Conservation (phyloP, 2,329 filamentous ascomycete species). For the Delphinella strobiligena region DNA sequence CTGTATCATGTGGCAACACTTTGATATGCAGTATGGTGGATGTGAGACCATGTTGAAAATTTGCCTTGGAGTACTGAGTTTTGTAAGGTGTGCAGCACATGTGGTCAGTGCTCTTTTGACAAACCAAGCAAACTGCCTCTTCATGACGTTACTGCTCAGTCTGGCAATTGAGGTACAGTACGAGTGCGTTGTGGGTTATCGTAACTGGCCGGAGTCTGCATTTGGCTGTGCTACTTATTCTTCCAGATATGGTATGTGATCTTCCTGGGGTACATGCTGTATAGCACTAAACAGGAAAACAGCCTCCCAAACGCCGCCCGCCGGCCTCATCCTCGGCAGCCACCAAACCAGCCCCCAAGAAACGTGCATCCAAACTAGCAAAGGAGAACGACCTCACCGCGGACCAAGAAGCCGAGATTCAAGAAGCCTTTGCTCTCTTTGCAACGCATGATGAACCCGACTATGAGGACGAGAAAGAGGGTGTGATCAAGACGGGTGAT, state of each 20-base stretch:
- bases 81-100: not conserved
- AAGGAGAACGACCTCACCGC: constrained; percentile 80
- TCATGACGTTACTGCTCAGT: not conserved
- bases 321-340: constrained; percentile 10
- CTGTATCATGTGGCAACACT: not conserved
- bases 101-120: constrained; percentile 2
- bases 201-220: not conserved
- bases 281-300: not conserved
- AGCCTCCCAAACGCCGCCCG: constrained; percentile 12
- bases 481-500: constrained; percentile 30
- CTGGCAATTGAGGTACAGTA: not conserved
- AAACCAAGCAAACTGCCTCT: not conserved
- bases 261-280: not conserved
- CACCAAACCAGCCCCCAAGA: constrained; percentile 22
- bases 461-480: constrained; percentile 54
- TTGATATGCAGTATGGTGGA: not conserved
- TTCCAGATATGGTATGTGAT: not conserved
- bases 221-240: not conserved
- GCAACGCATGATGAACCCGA: constrained; percentile 23
- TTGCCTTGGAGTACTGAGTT: constrained; percentile 1
- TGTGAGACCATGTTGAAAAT: not conserved
- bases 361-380: constrained; percentile 73
- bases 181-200: not conserved
- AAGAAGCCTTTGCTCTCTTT: constrained; percentile 80
- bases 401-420: constrained; percentile 79